Evolutionary conservation across 1,139 yeast species (phyloP), one percentile per base, ranked within the genome.

Genomic region (Taphrina populina): DNA sequence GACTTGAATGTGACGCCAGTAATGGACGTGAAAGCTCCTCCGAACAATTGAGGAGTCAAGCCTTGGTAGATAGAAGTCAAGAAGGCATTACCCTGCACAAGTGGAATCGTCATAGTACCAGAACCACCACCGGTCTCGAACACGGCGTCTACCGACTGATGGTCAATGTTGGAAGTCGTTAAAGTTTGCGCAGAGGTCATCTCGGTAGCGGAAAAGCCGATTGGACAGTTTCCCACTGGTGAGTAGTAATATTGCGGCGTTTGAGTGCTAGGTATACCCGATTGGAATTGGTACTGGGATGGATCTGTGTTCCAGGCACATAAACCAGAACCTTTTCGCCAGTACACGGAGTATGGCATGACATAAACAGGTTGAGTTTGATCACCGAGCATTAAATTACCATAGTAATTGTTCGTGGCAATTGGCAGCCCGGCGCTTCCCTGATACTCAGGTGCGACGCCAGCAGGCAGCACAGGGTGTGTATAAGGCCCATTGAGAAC

Each of bases 11-110:
- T 63, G 0, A 80, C 79, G 58, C 71, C 64, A 17, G 73, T 65
- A 35, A 84, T 68, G 15, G 75, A 64, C 17, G 67, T 61, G 61
- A 84, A 67, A 3, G 87, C 88, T 23, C 75, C 75, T 1, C 85
- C 74, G 62, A 74, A 75, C 56, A 85, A 66, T 27, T 69, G 65
- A 3, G 88, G 82, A 57, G 75, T 74, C 67, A 83, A 71, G 52
- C 73, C 70, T 61, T 78, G 73, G 68, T 84, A 86, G 43, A 81
- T 71, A 30, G 80, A 84, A 37, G 88, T 79, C 10, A 80, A 78
- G 62, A 83, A 77, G n/a, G 95, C 95, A 86, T 83, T 83, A 60
- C 95, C 95, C 67, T 82, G 84, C 19, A 76, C 79, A 46, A 78
- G 59, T 3, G 83, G 81, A 36, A 71, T 58, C 11, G 57, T 53